Conservation (phyloP, 352 stramenopile genomes). For the Phytophthora colocasiae region DNA sequence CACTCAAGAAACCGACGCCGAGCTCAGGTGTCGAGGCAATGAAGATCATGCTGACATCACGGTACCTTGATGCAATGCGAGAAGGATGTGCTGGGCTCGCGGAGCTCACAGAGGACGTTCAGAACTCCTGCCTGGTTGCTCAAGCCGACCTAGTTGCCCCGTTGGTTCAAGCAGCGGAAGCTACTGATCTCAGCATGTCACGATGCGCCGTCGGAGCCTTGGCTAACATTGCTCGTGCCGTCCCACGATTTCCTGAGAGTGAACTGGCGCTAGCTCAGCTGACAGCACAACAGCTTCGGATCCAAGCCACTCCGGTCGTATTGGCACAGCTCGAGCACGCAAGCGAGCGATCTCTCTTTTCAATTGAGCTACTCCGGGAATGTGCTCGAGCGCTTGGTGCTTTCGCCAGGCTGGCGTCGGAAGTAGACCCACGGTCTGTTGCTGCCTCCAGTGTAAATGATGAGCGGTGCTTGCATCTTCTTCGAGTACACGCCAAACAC, state of each 20-base stretch:
- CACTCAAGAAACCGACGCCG: constrained; percentile 51
- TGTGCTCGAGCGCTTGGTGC: constrained; percentile 63
- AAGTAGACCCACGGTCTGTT: constrained; percentile 27
- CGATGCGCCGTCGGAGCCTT: constrained; percentile 73
- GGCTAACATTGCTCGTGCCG: constrained; percentile 67
- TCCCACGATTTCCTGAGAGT: constrained; percentile 53
- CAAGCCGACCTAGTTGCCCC: constrained; percentile 60
- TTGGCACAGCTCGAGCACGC: constrained; percentile 56
- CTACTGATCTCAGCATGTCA: constrained; percentile 70
- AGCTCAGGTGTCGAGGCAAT: constrained; percentile 81
- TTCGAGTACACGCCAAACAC: constrained; percentile 65
- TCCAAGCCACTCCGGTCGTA: constrained; percentile 53
- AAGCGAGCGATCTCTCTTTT: constrained; percentile 56
- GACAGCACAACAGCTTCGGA: constrained; percentile 51
- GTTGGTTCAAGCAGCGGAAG: constrained; percentile 53
- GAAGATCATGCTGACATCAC: constrained; percentile 88
- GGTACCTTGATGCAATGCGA: constrained; percentile 71
- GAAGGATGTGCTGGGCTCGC: constrained; percentile 80
- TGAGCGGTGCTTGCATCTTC: constrained; percentile 41
- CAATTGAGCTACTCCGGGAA: constrained; percentile 79
- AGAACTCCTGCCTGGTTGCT: constrained; percentile 68
- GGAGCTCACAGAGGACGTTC: constrained; percentile 69
- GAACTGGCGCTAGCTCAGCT: constrained; percentile 46
- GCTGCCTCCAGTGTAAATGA: constrained; percentile 30
- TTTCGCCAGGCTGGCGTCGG: constrained; percentile 60